Conservation (phyloP, 768 basidiomycete genomes). For the Suillus hirtellus region DNA sequence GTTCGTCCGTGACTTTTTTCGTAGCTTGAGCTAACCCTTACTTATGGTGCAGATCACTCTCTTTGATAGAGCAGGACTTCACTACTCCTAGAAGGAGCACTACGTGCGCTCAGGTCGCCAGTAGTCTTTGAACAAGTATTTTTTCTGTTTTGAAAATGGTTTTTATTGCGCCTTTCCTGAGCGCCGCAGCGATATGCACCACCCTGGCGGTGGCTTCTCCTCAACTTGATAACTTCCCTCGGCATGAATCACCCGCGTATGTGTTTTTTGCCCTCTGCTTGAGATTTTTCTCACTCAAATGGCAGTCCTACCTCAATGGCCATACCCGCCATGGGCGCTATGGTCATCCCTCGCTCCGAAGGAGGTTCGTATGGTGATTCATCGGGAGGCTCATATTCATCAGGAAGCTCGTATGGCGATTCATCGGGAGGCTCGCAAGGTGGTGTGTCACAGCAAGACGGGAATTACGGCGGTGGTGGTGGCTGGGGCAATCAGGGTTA, state of each 20-base stretch:
- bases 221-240: slow-evolving; percentile 32
- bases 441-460: background rate
- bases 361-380: slow-evolving; percentile 7
- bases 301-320: background rate
- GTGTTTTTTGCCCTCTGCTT: background rate
- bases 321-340: background rate
- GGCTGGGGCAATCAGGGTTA: background rate
- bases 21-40: slow-evolving; percentile 12
- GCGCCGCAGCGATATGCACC: slow-evolving; percentile 54
- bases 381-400: slow-evolving; percentile 6
- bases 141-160: slow-evolving; percentile 55
- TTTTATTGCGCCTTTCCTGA: slow-evolving; percentile 52
- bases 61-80: slow-evolving; percentile 67
- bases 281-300: slow-evolving; percentile 3
- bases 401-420: slow-evolving; percentile 4
- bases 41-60: slow-evolving; percentile 53
- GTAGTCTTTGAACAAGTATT: slow-evolving; percentile 48
- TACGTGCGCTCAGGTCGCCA: slow-evolving; percentile 43
- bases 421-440: slow-evolving; percentile 7
- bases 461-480: background rate
- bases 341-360: slow-evolving; percentile 3
- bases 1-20: slow-evolving; percentile 31
- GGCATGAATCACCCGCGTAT: slow-evolving; percentile 5
- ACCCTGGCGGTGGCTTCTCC: slow-evolving; percentile 52
- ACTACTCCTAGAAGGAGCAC: slow-evolving; percentile 64